phyloP scores from a whole-genome alignment of 2,329 filamentous ascomycete species.

The Mollisiaceae sp. region DNA sequence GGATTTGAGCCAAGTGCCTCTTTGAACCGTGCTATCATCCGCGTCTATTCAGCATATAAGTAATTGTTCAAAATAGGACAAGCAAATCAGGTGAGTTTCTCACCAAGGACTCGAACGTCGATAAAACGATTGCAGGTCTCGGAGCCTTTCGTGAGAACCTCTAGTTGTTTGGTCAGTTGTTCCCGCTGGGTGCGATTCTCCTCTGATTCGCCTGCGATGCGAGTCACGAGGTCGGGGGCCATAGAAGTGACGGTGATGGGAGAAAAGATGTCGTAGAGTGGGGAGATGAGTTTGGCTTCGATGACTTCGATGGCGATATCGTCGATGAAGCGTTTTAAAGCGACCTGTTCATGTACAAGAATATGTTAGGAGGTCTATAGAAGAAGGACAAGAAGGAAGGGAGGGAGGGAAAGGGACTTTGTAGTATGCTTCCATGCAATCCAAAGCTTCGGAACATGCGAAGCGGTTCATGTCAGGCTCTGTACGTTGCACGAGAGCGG shows the following conservation, averaged over 20 bases:
- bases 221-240: slow-evolving; percentile 43
- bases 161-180: slow-evolving; percentile 46
- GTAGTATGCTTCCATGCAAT: slow-evolving; percentile 50
- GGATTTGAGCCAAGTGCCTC: slow-evolving; percentile 33
- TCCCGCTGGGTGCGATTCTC: slow-evolving; percentile 46
- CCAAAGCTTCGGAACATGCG: slow-evolving; percentile 44
- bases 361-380: not conserved
- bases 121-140: slow-evolving; percentile 39
- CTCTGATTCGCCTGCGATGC: slow-evolving; percentile 50
- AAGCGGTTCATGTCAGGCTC: slow-evolving; percentile 42
- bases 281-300: slow-evolving; percentile 47
- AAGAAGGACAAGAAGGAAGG: not conserved
- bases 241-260: slow-evolving; percentile 47
- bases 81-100: slow-evolving; percentile 1
- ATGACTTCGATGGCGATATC: slow-evolving; percentile 50
- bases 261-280: slow-evolving; percentile 47
- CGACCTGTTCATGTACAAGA: slow-evolving; percentile 44
- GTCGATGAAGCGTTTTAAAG: slow-evolving; percentile 51
- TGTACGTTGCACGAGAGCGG: slow-evolving; percentile 29
- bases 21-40: slow-evolving; percentile 26
- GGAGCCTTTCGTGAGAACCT: slow-evolving; percentile 45
- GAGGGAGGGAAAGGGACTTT: slow-evolving; percentile 38
- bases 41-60: slow-evolving; percentile 22
- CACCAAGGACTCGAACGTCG: slow-evolving; percentile 19
- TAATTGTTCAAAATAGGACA: slow-evolving; percentile 3